phyloP scores from a whole-genome alignment of 176 grass and related monocot genomes.

The Elaeis guineensis region DNA sequence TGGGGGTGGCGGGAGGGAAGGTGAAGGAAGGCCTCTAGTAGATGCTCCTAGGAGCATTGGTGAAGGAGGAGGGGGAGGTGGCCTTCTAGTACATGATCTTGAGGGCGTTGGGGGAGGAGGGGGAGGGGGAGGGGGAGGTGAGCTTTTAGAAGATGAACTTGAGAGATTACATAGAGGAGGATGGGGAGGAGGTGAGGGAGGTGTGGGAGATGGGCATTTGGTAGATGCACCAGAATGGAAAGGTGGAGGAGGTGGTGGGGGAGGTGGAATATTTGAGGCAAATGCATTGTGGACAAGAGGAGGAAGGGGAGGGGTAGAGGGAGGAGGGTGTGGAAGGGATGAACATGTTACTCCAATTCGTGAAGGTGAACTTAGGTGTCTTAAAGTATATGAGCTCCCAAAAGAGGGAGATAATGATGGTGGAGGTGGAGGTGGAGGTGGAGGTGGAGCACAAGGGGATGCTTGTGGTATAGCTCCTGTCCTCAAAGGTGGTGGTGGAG shows the following conservation, averaged over 20 bases:
- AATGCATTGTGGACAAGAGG: too few relatives aligned
- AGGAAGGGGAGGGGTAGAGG: too few relatives aligned
- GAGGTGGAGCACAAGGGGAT: neutral
- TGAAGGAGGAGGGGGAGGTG: neutral
- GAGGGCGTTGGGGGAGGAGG: neutral
- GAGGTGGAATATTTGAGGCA: too few relatives aligned
- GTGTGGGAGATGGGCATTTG: neutral
- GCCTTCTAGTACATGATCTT: too few relatives aligned
- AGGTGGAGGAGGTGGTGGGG: constrained; percentile 19
- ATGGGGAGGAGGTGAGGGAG: constrained; percentile 32
- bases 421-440: constrained; percentile 7
- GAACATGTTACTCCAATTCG: too few relatives aligned
- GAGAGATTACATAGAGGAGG: constrained; percentile 21
- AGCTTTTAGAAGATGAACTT: neutral
- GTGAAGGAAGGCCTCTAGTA: constrained; percentile 1
- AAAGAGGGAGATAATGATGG: constrained; percentile 20
- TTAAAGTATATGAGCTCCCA: neutral
- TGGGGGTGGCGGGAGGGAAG: constrained; percentile 12
- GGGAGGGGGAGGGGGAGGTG: constrained; percentile 1
- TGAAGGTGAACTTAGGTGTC: neutral
- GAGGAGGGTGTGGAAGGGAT: too few relatives aligned
- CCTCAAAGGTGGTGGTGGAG: neutral
- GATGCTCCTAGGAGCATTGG: neutral
- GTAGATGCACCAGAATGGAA: neutral
- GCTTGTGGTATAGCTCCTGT: neutral